These are phyloP conservation scores for Clitoria ternatea DNA, from an alignment of 306 rosid species.

Conservation along the genomic window DNA sequence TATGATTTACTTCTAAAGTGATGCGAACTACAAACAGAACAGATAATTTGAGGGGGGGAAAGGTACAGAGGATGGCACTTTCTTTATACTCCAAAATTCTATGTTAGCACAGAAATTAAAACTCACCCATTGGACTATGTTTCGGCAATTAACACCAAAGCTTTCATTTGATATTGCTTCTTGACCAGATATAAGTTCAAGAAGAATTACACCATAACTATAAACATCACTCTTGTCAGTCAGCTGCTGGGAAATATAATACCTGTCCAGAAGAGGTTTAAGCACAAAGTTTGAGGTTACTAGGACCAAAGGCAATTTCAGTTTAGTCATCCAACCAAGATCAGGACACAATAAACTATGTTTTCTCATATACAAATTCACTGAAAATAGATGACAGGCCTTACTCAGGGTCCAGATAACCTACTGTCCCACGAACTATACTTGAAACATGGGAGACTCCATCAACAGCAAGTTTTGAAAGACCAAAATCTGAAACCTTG, in stretches of 20 bases:
- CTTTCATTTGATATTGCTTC: conserved; percentile 94
- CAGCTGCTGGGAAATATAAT: conserved; percentile 91
- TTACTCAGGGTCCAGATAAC: conserved; percentile 98
- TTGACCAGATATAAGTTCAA: conserved; percentile 95
- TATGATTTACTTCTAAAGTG: not conserved
- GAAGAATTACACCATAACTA: conserved; percentile 97
- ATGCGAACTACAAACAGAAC: not conserved
- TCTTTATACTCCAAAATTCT: not conserved
- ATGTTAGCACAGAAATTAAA: conserved; percentile 18
- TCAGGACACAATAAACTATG: not conserved
- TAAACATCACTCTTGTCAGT: conserved; percentile 96
- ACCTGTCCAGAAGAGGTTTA: conserved; percentile 45
- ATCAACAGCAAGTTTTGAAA: conserved; percentile 93
- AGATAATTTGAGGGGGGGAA: not conserved
- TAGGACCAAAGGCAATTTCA: not conserved
- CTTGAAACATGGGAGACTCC: conserved; percentile 96
- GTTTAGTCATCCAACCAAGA: conserved; percentile 5
- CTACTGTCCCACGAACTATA: conserved; percentile 94
- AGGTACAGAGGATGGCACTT: not conserved
- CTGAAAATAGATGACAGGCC: conserved; percentile 27
- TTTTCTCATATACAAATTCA: conserved; percentile 8
- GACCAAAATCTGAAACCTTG: conserved; percentile 96
- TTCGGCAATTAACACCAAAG: conserved; percentile 90
- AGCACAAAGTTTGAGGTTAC: not conserved
- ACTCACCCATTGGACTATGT: conserved; percentile 97